Evolutionary conservation across 164 flowering plant genomes (phyloP), one percentile per base, ranked within the genome.

Genomic region (Berberis thunbergii): DNA sequence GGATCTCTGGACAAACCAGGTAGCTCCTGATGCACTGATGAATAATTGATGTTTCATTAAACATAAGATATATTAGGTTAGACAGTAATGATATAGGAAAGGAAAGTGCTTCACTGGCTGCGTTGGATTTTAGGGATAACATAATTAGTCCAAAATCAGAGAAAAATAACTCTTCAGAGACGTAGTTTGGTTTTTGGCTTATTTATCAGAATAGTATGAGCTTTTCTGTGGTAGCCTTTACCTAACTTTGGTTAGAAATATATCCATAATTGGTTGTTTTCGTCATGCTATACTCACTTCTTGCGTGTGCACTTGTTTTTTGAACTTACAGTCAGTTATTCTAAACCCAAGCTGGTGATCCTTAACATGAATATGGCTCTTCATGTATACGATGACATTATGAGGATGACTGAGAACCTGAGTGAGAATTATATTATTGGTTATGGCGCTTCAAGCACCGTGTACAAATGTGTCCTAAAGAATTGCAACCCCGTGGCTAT

Each of bases 341-440:
- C 86, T 41, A 63, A 87, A 1, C 97, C 99, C 5, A 95, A 91
- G 81, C 78, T 95, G 64, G 99, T 95, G 60, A 91, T 95, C 72
- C 97, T 91, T 56, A 79, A 91, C 81, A 86, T 95, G 97, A 91
- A 95, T 69, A 83, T 95, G 99, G 97, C 99, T 6, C 92, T 95
- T 53, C 99, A 95, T 67, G 89, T 87, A 3, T 91, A 91, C 8
- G 99, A 95, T 45, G 97, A 95, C 73, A 95, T 95, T 45, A 95
- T 95, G 99, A 79, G 97, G 75, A 95, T 95, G 97, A 95, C 99
- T 0, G 99, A 95, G 80, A 95, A 89, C 71, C 61, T 95, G 69
- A 91, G 83, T 69, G 99, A 91, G 78, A 91, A 89, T 74, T 85
- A 91, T 43, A 85, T 95, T 54, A 95, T 95, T 60, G 99, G 99